Conservation (phyloP, 1,284 basidiomycete genomes). For the Ceratobasidium sp. region DNA sequence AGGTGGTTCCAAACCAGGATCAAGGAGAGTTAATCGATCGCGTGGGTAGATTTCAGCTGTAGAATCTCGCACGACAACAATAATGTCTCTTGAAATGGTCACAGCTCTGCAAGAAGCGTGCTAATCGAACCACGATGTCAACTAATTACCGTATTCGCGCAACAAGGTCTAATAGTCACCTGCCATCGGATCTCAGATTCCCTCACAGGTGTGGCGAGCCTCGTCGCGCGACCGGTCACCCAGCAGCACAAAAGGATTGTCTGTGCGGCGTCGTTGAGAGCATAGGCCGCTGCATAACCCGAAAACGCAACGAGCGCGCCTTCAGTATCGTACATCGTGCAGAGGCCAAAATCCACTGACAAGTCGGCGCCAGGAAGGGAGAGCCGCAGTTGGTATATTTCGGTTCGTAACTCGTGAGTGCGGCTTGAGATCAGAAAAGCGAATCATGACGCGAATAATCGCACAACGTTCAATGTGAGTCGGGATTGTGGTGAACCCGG, state of each 20-base stretch:
- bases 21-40: neutral
- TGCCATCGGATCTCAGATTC: slow-evolving; percentile 19
- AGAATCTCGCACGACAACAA: slow-evolving; percentile 23
- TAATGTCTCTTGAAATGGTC: slow-evolving; percentile 3
- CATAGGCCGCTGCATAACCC: slow-evolving; percentile 22
- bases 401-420: slow-evolving; percentile 24
- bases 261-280: slow-evolving; percentile 13
- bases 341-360: neutral
- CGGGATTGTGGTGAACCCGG: neutral
- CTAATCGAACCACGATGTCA: neutral
- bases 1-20: neutral
- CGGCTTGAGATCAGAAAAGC: neutral
- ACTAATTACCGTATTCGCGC: neutral
- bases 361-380: neutral
- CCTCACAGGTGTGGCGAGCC: neutral
- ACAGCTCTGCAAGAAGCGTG: slow-evolving; percentile 17
- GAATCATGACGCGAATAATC: neutral
- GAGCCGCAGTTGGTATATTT: slow-evolving; percentile 18
- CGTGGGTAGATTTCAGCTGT: slow-evolving; percentile 28
- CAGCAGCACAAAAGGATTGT: slow-evolving; percentile 26
- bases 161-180: neutral
- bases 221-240: slow-evolving; percentile 13
- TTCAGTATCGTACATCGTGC: slow-evolving; percentile 9
- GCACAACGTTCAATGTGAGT: neutral
- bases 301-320: slow-evolving; percentile 29